Base-by-base conservation (phyloP, 1,284 basidiomycete genomes). In the Caloboletus firmus region DNA sequence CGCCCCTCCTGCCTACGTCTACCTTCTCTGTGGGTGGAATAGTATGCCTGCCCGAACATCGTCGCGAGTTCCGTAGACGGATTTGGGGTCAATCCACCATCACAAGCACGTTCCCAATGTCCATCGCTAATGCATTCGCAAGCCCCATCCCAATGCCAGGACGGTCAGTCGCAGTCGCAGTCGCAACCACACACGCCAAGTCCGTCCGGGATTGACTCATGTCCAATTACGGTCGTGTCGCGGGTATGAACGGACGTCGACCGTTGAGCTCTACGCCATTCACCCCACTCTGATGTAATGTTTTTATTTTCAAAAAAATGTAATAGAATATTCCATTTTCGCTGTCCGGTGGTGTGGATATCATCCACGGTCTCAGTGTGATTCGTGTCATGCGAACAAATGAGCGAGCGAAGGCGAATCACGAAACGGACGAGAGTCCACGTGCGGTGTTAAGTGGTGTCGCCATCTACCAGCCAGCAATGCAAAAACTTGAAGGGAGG, bases 41-140 rank as follows among this genome's bases (percentile, higher is more conserved):
- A 64, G 63, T 62, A 56, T 17, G 56, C 56, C n/a, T 64, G 62
- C 22, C 62, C 63, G 5, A 66, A 60, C 36, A 62, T 64, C 7
- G 63, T 48, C 18, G 51, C 54, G 12, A 66, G 64, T 20, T 66
- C 64, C 5, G 52, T 62, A 24, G 56, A 66, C 11, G 59, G 45
- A 1, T 68, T 66, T 5, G 63, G 45, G 9, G 47, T 57, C 13
- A n/a, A 12, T 32, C 51, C 65, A 3, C 37, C 56, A 1, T 60
- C 51, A 5, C 45, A 56, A 24, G 11, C n/a, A 4, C 62, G 26
- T 35, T 51, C 45, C 1, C 51, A 15, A 17, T 64, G 34, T 44
- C 54, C 45, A 2, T 59, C 62, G 9, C 20, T n/a, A 17, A 39
- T 49, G 17, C 56, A 32, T 17, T 46, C 56, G 2, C 52, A 15